Evolutionary conservation across 805 yeast species (phyloP).

Genomic region (Spathaspora sp.): DNA sequence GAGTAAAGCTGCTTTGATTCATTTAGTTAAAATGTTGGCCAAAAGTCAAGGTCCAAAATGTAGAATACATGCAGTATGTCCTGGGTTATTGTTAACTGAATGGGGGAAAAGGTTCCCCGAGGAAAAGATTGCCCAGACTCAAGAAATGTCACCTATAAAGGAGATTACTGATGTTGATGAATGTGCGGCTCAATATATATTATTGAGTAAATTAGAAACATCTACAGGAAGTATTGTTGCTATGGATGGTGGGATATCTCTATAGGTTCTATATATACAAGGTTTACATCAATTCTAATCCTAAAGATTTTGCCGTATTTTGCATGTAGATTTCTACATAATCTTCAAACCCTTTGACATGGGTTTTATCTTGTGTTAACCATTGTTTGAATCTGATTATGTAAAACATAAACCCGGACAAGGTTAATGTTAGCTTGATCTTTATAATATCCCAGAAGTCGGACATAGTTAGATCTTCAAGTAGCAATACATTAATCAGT

Average conservation of each 20-base stretch:
- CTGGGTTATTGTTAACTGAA: conserved; percentile 19
- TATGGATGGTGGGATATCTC: conserved; percentile 20
- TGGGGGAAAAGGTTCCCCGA: conserved; percentile 22
- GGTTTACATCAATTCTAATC: conserved; percentile 28
- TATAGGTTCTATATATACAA: conserved; percentile 1
- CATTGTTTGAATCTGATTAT: conserved; percentile 29
- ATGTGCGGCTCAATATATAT: conserved; percentile 19
- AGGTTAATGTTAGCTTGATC: conserved; percentile 19
- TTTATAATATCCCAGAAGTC: conserved; percentile 15
- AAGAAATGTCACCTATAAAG: conserved; percentile 15
- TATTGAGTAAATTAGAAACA: conserved; percentile 16
- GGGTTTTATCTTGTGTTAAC: conserved; percentile 22
- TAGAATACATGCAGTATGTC: conserved; percentile 13
- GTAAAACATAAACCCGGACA: conserved; percentile 31
- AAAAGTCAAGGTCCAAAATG: conserved; percentile 18
- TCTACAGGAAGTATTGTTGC: conserved; percentile 23
- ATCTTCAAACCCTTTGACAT: conserved; percentile 41
- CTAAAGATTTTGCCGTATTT: conserved; percentile 40
- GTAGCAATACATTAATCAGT: conserved; percentile 36
- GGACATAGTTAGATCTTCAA: conserved; percentile 7
- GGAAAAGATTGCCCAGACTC: conserved; percentile 12
- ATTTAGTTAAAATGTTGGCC: conserved; percentile 17
- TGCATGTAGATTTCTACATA: conserved; percentile 41
- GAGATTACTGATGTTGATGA: conserved; percentile 20
- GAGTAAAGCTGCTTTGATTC: conserved; percentile 19